Conservation (phyloP, 2,329 filamentous ascomycete genomes). For the Fusarium papillatum region DNA sequence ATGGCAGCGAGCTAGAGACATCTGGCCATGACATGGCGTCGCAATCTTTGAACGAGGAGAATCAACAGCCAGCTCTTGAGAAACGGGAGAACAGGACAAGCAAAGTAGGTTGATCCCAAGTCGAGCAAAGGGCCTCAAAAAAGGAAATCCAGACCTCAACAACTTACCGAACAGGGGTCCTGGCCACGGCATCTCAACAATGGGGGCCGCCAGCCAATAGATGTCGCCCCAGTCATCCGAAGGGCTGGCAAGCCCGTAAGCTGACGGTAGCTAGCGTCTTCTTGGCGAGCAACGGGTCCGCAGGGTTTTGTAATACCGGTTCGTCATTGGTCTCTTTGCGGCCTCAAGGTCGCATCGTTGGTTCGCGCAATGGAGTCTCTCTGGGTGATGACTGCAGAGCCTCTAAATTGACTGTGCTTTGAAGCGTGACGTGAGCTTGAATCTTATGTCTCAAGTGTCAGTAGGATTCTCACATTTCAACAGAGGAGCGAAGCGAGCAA, state of each 20-base stretch:
- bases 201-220: neutral
- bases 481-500: neutral
- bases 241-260: neutral
- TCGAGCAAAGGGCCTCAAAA: neutral
- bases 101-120: neutral
- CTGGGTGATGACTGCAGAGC: neutral
- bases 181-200: neutral
- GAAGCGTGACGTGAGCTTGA: neutral
- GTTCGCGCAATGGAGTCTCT: neutral
- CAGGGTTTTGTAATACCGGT: neutral
- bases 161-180: neutral
- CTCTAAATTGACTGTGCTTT: neutral
- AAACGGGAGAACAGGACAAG: neutral
- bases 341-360: neutral
- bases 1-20: neutral
- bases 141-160: neutral
- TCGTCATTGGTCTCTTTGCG: neutral
- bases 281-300: neutral
- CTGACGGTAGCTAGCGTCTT: neutral
- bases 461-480: neutral
- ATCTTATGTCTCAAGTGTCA: neutral
- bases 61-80: neutral
- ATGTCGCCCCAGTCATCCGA: neutral
- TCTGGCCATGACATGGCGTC: neutral
- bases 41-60: neutral